These are phyloP conservation scores for Excoecaria agallocha DNA, from an alignment of 345 rosid species.

Conservation along the genomic window DNA sequence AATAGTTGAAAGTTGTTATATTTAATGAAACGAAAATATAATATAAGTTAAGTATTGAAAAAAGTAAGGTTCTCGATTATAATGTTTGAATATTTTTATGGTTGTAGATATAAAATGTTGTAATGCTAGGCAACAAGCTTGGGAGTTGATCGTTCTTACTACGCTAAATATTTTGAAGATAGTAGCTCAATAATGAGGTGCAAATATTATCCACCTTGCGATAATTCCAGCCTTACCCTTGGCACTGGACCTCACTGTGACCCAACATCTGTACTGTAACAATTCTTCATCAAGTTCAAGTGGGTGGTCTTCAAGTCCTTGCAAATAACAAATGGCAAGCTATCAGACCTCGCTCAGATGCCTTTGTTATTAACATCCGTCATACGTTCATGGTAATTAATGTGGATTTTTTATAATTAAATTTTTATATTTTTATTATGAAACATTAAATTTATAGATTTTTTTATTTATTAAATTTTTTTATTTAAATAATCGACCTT, in stretches of 20 bases:
- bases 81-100: too few species aligned
- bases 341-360: constrained; percentile 53
- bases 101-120: too few species aligned
- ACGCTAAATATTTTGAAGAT: constrained; percentile 46
- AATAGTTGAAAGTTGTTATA: too few species aligned
- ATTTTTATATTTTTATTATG: too few species aligned
- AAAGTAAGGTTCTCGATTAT: too few species aligned
- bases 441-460: too few species aligned
- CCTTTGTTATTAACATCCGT: constrained; percentile 71
- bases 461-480: too few species aligned
- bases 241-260: constrained; percentile 94
- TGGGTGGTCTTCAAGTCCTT: constrained; percentile 75
- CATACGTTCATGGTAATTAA: constrained; percentile 67
- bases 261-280: constrained; percentile 73
- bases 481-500: too few species aligned
- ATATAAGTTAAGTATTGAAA: too few species aligned
- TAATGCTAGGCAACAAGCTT: constrained; percentile 50
- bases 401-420: too few species aligned
- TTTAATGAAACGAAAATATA: too few species aligned
- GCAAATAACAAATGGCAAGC: constrained; percentile 55
- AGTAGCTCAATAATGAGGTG: constrained; percentile 58
- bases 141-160: constrained; percentile 41
- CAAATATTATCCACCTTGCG: constrained; percentile 69
- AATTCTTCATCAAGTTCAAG: constrained; percentile 81
- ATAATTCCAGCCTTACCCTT: constrained; percentile 46